Conservation (phyloP, 2,329 filamentous ascomycete species). For the Ceratocystis lukuohia region DNA sequence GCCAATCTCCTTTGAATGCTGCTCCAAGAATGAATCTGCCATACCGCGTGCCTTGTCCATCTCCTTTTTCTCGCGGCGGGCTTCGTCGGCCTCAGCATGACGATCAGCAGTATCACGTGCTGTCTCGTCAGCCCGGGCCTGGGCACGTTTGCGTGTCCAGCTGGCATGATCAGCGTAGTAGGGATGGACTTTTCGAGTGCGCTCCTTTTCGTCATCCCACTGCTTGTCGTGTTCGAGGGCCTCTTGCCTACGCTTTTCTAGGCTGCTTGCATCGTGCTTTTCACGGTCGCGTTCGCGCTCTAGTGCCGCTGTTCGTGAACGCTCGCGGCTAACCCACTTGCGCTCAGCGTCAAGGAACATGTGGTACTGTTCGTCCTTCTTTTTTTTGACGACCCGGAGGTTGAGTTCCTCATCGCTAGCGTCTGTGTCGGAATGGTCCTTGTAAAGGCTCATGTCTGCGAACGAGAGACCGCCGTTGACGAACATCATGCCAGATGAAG, state of each 20-base stretch:
- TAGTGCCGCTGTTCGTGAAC: conserved; percentile 67
- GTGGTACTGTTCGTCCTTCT: conserved; percentile 63
- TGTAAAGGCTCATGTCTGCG: conserved; percentile 15
- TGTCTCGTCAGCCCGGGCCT: conserved; percentile 60
- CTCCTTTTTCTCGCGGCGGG: conserved; percentile 53
- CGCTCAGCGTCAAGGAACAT: conserved; percentile 73
- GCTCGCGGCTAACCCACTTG: conserved; percentile 81
- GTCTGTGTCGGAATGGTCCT: conserved; percentile 73
- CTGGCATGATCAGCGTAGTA: conserved; percentile 80
- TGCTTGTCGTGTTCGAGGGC: conserved; percentile 49
- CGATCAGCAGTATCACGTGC: conserved; percentile 73
- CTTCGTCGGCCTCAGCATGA: conserved; percentile 61
- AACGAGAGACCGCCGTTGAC: conserved; percentile 54
- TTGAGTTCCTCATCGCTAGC: conserved; percentile 81
- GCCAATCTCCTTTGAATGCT: conserved; percentile 62
- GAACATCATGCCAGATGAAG: conserved; percentile 44
- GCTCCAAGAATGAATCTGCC: conserved; percentile 82
- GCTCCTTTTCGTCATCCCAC: conserved; percentile 88
- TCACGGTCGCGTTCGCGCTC: conserved; percentile 75
- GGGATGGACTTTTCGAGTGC: conserved; percentile 53
- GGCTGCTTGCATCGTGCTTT: conserved; percentile 54
- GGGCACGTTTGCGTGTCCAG: conserved; percentile 71
- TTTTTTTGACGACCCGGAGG: conserved; percentile 54
- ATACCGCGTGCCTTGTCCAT: conserved; percentile 67
- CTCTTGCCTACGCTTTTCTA: conserved; percentile 54